Conservation (phyloP, 2,329 filamentous ascomycete species). For the Aspergillus fischeri region DNA sequence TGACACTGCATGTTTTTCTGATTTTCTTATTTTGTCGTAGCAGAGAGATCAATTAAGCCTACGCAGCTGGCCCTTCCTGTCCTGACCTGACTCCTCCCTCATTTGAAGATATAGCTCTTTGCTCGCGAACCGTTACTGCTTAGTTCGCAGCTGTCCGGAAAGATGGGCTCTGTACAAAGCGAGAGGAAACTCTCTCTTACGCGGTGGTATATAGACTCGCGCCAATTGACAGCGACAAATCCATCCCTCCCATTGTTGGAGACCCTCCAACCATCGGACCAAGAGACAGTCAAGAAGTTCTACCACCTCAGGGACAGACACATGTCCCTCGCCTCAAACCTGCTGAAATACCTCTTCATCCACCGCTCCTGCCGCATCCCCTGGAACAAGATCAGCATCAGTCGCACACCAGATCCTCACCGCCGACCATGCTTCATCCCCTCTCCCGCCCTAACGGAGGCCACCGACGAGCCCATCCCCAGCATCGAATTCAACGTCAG, state of each 20-base stretch:
- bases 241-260: slow-evolving; percentile 36
- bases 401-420: slow-evolving; percentile 47
- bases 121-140: neutral
- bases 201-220: slow-evolving; percentile 45
- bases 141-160: neutral
- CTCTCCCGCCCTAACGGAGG: slow-evolving; percentile 16
- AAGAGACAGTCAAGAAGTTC: slow-evolving; percentile 46
- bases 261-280: slow-evolving; percentile 45
- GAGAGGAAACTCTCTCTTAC: slow-evolving; percentile 14
- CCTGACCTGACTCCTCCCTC: neutral
- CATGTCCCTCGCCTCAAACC: slow-evolving; percentile 58
- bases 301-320: slow-evolving; percentile 54
- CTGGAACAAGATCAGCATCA: slow-evolving; percentile 55
- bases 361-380: slow-evolving; percentile 52
- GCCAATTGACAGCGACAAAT: slow-evolving; percentile 28
- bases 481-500: slow-evolving; percentile 61
- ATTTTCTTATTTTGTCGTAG: neutral
- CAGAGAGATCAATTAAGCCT: neutral
- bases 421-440: slow-evolving; percentile 53
- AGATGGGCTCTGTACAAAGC: neutral
- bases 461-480: slow-evolving; percentile 8
- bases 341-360: slow-evolving; percentile 60
- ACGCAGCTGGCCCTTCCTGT: neutral
- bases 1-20: neutral
- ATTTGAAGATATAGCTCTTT: neutral